Evolutionary conservation across 2,329 filamentous ascomycete genomes (phyloP).

Genomic region (Leptographium radiaticola): DNA sequence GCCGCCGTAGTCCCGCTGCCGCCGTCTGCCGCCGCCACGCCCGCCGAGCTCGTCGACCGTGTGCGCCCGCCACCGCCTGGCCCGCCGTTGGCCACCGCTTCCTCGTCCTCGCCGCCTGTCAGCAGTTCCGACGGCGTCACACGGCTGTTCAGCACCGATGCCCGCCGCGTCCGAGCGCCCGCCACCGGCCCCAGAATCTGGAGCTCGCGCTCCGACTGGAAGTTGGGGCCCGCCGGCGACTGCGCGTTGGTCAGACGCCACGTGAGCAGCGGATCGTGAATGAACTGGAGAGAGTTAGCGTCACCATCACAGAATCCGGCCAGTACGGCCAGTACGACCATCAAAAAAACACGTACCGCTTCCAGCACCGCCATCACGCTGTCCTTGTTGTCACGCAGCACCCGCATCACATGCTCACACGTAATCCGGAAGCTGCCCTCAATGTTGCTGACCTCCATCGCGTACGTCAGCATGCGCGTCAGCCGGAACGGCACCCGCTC

Average conservation of each 20-base stretch:
- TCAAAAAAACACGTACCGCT: conserved; percentile 40
- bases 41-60: conserved; percentile 13
- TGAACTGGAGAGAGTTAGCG: conserved; percentile 52
- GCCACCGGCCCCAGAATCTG: conserved; percentile 30
- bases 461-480: conserved; percentile 97
- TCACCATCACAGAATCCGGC: conserved; percentile 7
- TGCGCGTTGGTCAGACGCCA: conserved; percentile 69
- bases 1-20: conserved; percentile 14
- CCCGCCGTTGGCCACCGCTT: not conserved
- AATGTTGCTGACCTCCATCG: conserved; percentile 99
- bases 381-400: conserved; percentile 93
- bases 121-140: conserved; percentile 43
- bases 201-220: conserved; percentile 46
- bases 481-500: conserved; percentile 95
- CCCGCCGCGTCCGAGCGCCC: conserved; percentile 43
- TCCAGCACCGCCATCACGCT: conserved; percentile 96
- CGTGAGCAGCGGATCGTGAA: conserved; percentile 96
- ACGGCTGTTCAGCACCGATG: conserved; percentile 56
- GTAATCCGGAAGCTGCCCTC: conserved; percentile 97
- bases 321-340: conserved; percentile 3
- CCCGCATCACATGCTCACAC: conserved; percentile 96
- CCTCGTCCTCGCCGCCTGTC: not conserved
- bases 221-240: conserved; percentile 54
- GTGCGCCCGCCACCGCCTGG: not conserved
- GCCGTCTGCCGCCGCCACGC: conserved; percentile 21